Evolutionary conservation across 78 protist species (phyloP), one percentile per base, ranked within the genome.

Genomic region (Thecamonas trahens): DNA sequence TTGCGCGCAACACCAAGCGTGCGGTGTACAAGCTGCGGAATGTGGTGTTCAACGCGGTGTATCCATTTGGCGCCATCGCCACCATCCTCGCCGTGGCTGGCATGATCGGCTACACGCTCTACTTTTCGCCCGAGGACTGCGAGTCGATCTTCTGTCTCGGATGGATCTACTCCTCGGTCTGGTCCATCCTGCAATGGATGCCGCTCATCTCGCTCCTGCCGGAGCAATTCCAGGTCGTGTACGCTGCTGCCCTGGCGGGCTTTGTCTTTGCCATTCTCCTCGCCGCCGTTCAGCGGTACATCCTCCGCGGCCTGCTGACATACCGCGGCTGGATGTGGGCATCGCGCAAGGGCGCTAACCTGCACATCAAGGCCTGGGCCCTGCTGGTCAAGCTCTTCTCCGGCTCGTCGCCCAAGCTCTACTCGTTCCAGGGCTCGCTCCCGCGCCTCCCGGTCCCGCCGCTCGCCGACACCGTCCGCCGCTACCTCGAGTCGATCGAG

Each of bases 381-480:
- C n/a, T n/a, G n/a, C n/a, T n/a, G n/a, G n/a, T n/a, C 17, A 60
- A 62, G 31, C 26, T 55, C 44, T 32, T 71, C 24, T 59, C 64
- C 26, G 76, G 76, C 7, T 18, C 24, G 42, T 26, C 58, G 17
- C 76, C 76, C 20, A 24, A 39, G 39, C 55, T 76, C 39, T 78
- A 78, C 70, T 31, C 50, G 39, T 62, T 62, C 72, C 83, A 78
- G 64, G 31, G 70, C 61, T 6, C 68, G 24, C 61, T 83, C 34
- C 88, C 88, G 3, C 18, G 65, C 38, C 74, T 76, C 59, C 80
- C 80, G 5, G 77, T 72, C 37, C 85, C 85, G 7, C 40, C 70
- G 9, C 39, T 72, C 39, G 40, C 42, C 50, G 72, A 65, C 2
- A 72, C 85, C 1, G 44, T 37, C 66, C 47, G 42, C 45, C 61